Evolutionary conservation across 2,329 filamentous ascomycete genomes (phyloP).

Genomic region (Venturia carpophila): DNA sequence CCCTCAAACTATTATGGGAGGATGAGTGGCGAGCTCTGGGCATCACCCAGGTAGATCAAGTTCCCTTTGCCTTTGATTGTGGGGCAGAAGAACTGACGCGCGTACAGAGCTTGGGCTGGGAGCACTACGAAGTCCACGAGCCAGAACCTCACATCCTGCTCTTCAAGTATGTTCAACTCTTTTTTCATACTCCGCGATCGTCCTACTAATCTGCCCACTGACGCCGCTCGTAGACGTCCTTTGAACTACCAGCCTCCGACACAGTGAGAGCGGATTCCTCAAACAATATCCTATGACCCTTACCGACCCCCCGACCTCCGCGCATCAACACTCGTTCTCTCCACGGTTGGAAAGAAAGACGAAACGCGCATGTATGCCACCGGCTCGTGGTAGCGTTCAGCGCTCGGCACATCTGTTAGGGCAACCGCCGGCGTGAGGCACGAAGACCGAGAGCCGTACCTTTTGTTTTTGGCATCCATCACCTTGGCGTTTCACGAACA

Average conservation of each 20-base stretch:
- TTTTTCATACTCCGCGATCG: not conserved
- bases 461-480: not conserved
- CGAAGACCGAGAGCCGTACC: not conserved
- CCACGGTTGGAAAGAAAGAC: not conserved
- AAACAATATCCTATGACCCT: not conserved
- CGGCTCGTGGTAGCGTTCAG: not conserved
- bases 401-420: not conserved
- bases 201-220: not conserved
- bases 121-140: constrained; percentile 98
- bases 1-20: constrained; percentile 93
- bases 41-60: constrained; percentile 74
- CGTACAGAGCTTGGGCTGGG: constrained; percentile 86
- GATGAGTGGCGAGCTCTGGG: constrained; percentile 96
- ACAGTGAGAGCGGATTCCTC: constrained; percentile 21
- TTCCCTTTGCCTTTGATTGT: not conserved
- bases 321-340: not conserved
- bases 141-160: constrained; percentile 96
- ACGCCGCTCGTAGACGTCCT: constrained; percentile 52
- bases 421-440: not conserved
- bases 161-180: constrained; percentile 70
- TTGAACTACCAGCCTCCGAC: constrained; percentile 74
- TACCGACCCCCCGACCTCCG: not conserved
- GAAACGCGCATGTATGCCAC: not conserved
- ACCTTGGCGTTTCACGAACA: not conserved
- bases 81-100: not conserved